These are phyloP conservation scores for Nadsonia starkeyi-henricii DNA, from an alignment of 1,139 yeast species.

Conservation along the genomic window DNA sequence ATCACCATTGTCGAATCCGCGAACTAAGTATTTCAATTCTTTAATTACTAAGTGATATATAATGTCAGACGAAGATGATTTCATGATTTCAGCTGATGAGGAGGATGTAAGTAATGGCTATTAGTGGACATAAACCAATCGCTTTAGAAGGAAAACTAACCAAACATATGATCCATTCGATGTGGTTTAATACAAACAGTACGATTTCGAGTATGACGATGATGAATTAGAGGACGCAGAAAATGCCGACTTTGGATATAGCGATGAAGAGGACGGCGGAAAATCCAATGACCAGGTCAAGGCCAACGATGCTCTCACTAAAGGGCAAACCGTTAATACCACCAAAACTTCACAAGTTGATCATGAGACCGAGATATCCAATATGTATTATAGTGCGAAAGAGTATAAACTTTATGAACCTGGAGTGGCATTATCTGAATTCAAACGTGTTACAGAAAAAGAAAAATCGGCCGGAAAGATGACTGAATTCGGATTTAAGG, in stretches of 20 bases:
- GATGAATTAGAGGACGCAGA: slow-evolving; percentile 23
- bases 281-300: slow-evolving; percentile 1
- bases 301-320: slow-evolving; percentile 8
- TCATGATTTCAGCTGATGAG: slow-evolving; percentile 39
- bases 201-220: slow-evolving; percentile 54
- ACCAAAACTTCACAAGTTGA: slow-evolving; percentile 5
- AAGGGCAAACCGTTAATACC: neutral
- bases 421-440: slow-evolving; percentile 32
- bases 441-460: slow-evolving; percentile 25
- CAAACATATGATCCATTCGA: slow-evolving; percentile 5
- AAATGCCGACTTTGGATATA: slow-evolving; percentile 22
- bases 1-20: no score
- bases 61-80: slow-evolving; percentile 31
- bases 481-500: slow-evolving; percentile 34
- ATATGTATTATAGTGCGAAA: slow-evolving; percentile 49
- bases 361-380: slow-evolving; percentile 23
- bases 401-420: slow-evolving; percentile 48
- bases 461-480: slow-evolving; percentile 22
- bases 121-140: neutral
- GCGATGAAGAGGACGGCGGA: slow-evolving; percentile 20
- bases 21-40: no score
- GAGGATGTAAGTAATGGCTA: slow-evolving; percentile 22
- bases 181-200: slow-evolving; percentile 18
- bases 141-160: slow-evolving; percentile 7
- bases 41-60: no score